Evolutionary conservation across 2,329 filamentous ascomycete genomes (phyloP), one percentile per base, ranked within the genome.

Genomic region (Chaetomium sp.): DNA sequence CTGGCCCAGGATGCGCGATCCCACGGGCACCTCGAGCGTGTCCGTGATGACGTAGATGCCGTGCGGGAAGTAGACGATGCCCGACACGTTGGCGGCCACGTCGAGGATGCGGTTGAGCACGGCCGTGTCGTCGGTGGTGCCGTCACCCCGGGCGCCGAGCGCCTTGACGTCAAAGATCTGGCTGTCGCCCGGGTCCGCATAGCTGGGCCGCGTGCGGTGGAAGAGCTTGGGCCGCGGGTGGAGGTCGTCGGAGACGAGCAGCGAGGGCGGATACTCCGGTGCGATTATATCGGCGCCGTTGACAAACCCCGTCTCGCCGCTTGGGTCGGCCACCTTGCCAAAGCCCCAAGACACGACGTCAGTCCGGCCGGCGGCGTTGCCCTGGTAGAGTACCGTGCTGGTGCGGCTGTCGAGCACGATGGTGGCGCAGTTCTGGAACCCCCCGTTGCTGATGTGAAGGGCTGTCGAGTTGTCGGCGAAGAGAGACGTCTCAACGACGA

Each of bases 41-140:
- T 47, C 42, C 1, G 16, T 31, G 16, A 49, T 27, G n/a, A 58
- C 10, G n/a, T 58, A 58, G 7, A 31, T 4, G 42, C 56, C 42
- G 12, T 19, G 27, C 1, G 38, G 55, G 55, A 49, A 49, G 56
- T 33, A 49, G 7, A 58, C 42, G 19, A 58, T 10, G 7, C 8
- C 31, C 25, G 25, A 49, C 25, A 27, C 49, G 25, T 47, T 58
- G 33, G 10, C 4, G 2, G 38, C 42, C 7, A 25, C 25, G 3
- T 16, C 25, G 19, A 49, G 42, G 19, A 47, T 31, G 25, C 16
- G 42, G 38, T 49, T 49, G 42, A 58, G 19, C 7, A 12, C 56
- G 25, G 56, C 56, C 19, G 42, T 58, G 42, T 58, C 42, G 56
- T 58, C 56, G 5, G 56, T 49, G 25, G 12, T 27, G 16, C 56